phyloP scores from a whole-genome alignment of 2,329 filamentous ascomycete species.

The Mollisia scopiformis region DNA sequence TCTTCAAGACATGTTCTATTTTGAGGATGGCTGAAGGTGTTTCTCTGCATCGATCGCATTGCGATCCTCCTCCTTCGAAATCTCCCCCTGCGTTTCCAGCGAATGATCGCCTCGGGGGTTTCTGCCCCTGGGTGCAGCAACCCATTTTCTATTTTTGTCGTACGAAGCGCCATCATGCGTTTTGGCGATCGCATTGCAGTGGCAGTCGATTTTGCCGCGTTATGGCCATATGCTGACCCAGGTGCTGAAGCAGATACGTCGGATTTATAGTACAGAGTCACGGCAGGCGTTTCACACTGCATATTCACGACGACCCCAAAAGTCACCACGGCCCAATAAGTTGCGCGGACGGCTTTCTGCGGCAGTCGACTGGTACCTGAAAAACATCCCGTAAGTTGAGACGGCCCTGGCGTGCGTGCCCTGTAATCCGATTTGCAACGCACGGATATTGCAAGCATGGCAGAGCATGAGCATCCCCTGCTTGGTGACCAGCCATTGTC shows the following conservation, averaged over 20 bases:
- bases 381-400: constrained; percentile 27
- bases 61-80: constrained; percentile 15
- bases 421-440: constrained; percentile 21
- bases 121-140: neutral
- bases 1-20: constrained; percentile 10
- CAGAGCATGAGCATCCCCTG: constrained; percentile 27
- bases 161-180: constrained; percentile 26
- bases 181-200: constrained; percentile 28
- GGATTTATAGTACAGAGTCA: constrained; percentile 19
- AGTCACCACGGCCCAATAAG: constrained; percentile 17
- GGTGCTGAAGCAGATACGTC: constrained; percentile 22
- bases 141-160: constrained; percentile 29
- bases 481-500: constrained; percentile 12
- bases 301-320: too few relatives aligned
- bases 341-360: constrained; percentile 11
- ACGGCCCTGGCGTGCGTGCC: constrained; percentile 21
- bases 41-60: constrained; percentile 26
- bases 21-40: constrained; percentile 15
- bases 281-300: constrained; percentile 27
- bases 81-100: constrained; percentile 21
- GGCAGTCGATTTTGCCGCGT: constrained; percentile 13
- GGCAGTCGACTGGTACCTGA: constrained; percentile 7
- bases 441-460: constrained; percentile 33
- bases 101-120: constrained; percentile 25
- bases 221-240: constrained; percentile 23